Evolutionary conservation across 1,284 basidiomycete species (phyloP).

Genomic region (Meripilus lineatus): DNA sequence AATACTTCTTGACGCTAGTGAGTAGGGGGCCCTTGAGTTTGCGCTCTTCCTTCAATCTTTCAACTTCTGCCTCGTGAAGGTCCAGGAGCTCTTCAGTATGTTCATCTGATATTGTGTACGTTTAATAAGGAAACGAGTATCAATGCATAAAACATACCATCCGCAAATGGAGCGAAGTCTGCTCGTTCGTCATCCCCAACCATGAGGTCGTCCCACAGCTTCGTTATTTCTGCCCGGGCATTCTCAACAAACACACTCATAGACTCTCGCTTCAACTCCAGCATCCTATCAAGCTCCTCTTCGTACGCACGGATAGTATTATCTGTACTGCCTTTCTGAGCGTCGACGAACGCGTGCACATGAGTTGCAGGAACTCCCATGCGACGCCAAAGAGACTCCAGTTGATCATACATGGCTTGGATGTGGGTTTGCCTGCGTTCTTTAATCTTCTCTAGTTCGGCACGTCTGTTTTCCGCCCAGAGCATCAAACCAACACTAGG

Average conservation of each 20-base stretch:
- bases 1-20: conserved; percentile 80
- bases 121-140: too few species aligned
- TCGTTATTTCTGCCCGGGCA: conserved; percentile 78
- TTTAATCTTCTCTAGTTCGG: conserved; percentile 66
- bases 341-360: conserved; percentile 81
- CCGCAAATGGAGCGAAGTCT: conserved; percentile 76
- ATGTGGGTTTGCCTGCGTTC: conserved; percentile 68
- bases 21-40: conserved; percentile 76
- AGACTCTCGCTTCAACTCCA: conserved; percentile 82
- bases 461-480: conserved; percentile 56
- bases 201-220: conserved; percentile 86
- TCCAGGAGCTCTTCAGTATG: conserved; percentile 85
- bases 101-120: conserved; percentile 62
- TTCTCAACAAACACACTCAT: conserved; percentile 85
- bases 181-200: conserved; percentile 77
- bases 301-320: conserved; percentile 78
- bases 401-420: conserved; percentile 82
- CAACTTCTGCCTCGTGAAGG: conserved; percentile 87
- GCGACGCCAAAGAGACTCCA: conserved; percentile 77
- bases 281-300: conserved; percentile 86
- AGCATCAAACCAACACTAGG: conserved; percentile 58
- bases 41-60: conserved; percentile 75
- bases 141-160: conserved; percentile 49
- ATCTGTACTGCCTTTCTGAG: conserved; percentile 73
- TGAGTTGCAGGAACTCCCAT: conserved; percentile 68